Base-by-base conservation (phyloP, 78 protist species). In the Anaeramoeba flamelloides region DNA sequence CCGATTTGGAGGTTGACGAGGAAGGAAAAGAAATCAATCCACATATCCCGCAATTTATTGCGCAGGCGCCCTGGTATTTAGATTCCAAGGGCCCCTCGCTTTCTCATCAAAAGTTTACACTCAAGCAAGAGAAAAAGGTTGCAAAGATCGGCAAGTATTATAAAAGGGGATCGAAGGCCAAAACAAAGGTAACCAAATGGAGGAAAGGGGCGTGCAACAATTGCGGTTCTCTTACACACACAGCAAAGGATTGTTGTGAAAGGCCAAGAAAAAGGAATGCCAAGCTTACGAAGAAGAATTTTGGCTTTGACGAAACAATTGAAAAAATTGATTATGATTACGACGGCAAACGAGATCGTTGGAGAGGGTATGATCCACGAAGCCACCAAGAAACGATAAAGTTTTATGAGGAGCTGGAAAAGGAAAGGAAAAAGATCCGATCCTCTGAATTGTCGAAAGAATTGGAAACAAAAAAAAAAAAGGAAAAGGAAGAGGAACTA, bases 151-250 rank as follows among this genome's bases (percentile, higher is more conserved):
- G 38, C 17, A 53, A 64, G 8, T 87, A 79, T 78, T 3, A 75
- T n/a, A 76, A 82, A n/a, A 41, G 86, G 0, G 89, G 89, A 0
- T n/a, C n/a, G n/a, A 79, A 30, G 32, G 78, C 69, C 3, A 95
- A 91, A 0, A 74, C 40, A 0, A 84, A 90, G 0, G 90, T 94
- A 2, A 84, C 85, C 0, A 90, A 83, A 74, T 95, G 38, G 76
- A 75, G 95, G 22, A 92, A 92, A 77, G 99, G 99, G 30, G 98
- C 99, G 0, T 96, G 99, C 37, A 83, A 80, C 8, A 96, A 96
- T 85, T 96, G 99, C 75, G 99, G 99, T 2, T 89, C 98, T n/a
- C 90, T 90, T 91, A 89, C 96, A 2, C 99, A 96, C 87, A 78
- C 38, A 33, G 74, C 85, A 0, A 91, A 86, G 82, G 91, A 82